Conservation (phyloP, 345 rosid genomes). For the Mallotus nudiflorus region DNA sequence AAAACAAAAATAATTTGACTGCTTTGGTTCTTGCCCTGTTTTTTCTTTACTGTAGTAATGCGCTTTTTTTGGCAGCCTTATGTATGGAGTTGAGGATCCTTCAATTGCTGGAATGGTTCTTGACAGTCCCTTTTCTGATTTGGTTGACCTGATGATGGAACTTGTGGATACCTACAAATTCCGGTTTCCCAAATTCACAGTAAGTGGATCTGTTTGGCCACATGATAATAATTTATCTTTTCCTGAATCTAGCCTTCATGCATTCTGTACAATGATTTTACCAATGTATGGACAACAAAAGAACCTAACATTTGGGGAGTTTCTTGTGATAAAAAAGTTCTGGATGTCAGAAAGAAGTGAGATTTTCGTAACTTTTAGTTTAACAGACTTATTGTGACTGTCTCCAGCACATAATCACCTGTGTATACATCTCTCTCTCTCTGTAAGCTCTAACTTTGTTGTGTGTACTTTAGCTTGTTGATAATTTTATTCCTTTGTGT, state of each 20-base stretch:
- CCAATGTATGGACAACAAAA: too few relatives aligned
- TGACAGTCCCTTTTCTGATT: constrained; percentile 87
- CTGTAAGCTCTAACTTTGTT: too few relatives aligned
- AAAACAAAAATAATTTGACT: not conserved
- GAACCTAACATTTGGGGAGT: too few relatives aligned
- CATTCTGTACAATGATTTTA: not conserved
- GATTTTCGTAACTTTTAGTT: not conserved
- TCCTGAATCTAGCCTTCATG: not conserved
- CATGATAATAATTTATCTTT: not conserved
- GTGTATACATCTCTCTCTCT: too few relatives aligned
- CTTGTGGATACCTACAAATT: constrained; percentile 80
- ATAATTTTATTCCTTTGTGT: not conserved
- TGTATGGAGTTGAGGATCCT: constrained; percentile 96
- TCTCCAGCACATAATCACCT: too few relatives aligned
- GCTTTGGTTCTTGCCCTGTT: not conserved
- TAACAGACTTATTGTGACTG: too few relatives aligned
- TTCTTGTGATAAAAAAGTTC: not conserved
- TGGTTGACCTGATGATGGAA: constrained; percentile 95
- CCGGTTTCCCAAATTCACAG: constrained; percentile 86
- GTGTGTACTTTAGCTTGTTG: not conserved
- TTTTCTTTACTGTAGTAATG: constrained; percentile 16
- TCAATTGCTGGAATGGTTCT: constrained; percentile 95
- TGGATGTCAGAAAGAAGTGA: too few relatives aligned
- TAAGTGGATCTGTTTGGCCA: constrained; percentile 40
- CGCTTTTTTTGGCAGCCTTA: constrained; percentile 50